Base-by-base conservation (phyloP, 768 basidiomycete genomes). In the Xanthoconium stramineum region DNA sequence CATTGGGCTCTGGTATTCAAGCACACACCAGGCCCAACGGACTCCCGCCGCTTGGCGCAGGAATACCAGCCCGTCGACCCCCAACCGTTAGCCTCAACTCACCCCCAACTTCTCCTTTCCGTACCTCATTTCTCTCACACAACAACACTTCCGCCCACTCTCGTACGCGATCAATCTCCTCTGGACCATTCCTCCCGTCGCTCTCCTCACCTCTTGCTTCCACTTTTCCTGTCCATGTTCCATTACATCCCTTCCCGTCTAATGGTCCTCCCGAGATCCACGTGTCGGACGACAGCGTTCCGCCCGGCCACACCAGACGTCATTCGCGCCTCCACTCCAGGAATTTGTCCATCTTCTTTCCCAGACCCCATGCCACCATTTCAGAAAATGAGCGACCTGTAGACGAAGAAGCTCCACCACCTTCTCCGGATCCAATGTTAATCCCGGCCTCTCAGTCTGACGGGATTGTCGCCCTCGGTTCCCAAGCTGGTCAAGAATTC, bases 291-390 rank as follows among this genome's bases (percentile, higher is more conserved):
- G 40, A 14, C 3, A 57, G 20, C n/a, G 38, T 57, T 15, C 65
- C 61, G 1, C 70, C 68, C 24, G 56, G 67, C 20, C 71, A 72
- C 10, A 69, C 52, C n/a, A 67, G 78, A 44, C 63, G 78, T 43
- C 91, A 94, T 70, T 73, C 83, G 5, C 81, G 91, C 3, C 76
- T 96, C 17, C 94, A 97, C 67, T 94, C 94, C 0, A 84, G 94
- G 45, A 98, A 98, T 65, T 76, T 97, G 3, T 95, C 93, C 1
- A 78, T 96, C 17, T 96, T 88, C 79, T 97, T 97, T 64, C 94
- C 94, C 15, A 82, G 85, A 35, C 81, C 84, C 0, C 74, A 80
- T 0, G 75, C 79, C 9, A 76, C 84, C 14, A 91, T 90, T 43
- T 77, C 83, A 5, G 88, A 91, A 69, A 86, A 89, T 64, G 84